Conservation (phyloP, 208 protist genomes). For the Leishmania martiniquensis region DNA sequence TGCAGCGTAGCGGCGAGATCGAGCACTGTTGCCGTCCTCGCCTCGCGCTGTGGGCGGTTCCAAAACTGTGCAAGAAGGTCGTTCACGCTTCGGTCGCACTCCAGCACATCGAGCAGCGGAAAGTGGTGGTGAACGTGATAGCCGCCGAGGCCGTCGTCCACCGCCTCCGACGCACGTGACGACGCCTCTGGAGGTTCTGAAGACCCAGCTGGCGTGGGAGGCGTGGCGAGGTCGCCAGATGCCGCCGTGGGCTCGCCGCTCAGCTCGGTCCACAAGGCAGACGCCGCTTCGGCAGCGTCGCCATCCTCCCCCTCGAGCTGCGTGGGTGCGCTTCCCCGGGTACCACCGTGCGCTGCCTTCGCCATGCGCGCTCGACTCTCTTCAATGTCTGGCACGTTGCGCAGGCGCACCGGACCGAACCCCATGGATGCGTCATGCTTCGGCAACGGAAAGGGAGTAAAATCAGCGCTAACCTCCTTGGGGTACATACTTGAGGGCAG, state of each 20-base stretch:
- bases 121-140: constrained; percentile 62
- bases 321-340: neutral
- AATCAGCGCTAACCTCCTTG: constrained; percentile 51
- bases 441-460: constrained; percentile 87
- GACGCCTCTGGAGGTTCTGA: neutral
- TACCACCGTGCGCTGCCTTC: neutral
- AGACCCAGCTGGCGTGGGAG: neutral
- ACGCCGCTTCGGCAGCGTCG: neutral
- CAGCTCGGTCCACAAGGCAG: constrained; percentile 10
- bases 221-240: neutral
- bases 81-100: constrained; percentile 69
- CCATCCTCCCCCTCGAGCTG: constrained; percentile 2
- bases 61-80: constrained; percentile 78
- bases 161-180: constrained; percentile 2
- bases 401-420: constrained; percentile 78
- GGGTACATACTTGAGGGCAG: constrained; percentile 80
- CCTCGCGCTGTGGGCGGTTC: constrained; percentile 57
- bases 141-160: constrained; percentile 34
- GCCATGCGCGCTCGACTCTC: constrained; percentile 40
- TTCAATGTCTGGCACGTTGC: constrained; percentile 82
- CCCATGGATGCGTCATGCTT: constrained; percentile 80
- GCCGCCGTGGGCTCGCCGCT: neutral
- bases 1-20: constrained; percentile 76
- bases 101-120: constrained; percentile 72
- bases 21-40: constrained; percentile 68